These are phyloP conservation scores for Hydrangea macrophylla DNA, from an alignment of 148 eudicot genomes.

Conservation along the genomic window DNA sequence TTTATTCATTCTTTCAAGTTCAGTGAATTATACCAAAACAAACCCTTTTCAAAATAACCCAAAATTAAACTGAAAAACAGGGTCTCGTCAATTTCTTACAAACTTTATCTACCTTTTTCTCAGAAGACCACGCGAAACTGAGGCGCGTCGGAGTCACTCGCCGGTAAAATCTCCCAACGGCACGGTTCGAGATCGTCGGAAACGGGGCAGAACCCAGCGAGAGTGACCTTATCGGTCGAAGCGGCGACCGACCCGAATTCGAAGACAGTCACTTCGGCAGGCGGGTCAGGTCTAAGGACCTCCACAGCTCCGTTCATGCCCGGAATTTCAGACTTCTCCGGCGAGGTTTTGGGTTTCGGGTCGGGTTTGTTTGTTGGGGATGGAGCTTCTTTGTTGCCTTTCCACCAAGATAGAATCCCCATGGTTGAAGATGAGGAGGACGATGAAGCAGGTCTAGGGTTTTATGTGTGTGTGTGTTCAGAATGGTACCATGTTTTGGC, in stretches of 20 bases:
- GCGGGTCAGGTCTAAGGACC: constrained; percentile 35
- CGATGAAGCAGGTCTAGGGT: too few relatives aligned
- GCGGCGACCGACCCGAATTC: constrained; percentile 78
- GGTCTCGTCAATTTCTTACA: neutral
- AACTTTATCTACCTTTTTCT: constrained; percentile 1
- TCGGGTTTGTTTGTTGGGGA: too few relatives aligned
- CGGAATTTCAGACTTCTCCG: too few relatives aligned
- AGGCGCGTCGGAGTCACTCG: constrained; percentile 57
- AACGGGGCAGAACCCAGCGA: constrained; percentile 84
- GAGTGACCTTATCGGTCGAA: constrained; percentile 76
- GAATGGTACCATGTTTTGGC: too few relatives aligned
- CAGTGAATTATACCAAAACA: neutral
- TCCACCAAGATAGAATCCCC: too few relatives aligned
- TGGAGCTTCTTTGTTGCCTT: too few relatives aligned
- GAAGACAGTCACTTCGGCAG: constrained; percentile 66
- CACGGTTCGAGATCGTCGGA: constrained; percentile 86
- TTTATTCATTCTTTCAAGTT: too few relatives aligned
- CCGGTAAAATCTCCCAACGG: constrained; percentile 80
- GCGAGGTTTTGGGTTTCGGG: too few relatives aligned
- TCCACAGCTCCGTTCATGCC: too few relatives aligned
- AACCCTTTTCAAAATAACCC: neutral
- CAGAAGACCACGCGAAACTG: constrained; percentile 75
- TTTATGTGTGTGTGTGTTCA: too few relatives aligned
- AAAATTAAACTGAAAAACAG: neutral
- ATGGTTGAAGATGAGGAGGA: too few relatives aligned